These are phyloP conservation scores for Geotrichum aggregatum DNA, from an alignment of 1,139 yeast species.

Conservation along the genomic window DNA sequence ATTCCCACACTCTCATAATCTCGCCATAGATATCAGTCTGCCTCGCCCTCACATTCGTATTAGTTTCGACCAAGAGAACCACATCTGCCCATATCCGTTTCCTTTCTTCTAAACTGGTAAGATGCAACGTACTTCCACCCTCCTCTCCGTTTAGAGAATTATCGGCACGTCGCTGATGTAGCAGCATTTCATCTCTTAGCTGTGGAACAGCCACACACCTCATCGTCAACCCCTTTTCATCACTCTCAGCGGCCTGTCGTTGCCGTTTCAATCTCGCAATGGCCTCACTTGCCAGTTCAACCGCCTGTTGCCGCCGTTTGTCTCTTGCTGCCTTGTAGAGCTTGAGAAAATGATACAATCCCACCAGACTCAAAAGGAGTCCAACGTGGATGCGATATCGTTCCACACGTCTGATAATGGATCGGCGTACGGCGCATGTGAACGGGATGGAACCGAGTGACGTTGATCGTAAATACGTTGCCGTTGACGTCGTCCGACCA, in stretches of 20 bases:
- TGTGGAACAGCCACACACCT: slow-evolving; percentile 69
- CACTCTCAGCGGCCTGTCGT: slow-evolving; percentile 36
- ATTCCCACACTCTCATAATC: slow-evolving; percentile 84
- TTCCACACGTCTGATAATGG: slow-evolving; percentile 10
- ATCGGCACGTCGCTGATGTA: no score
- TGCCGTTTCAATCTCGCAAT: slow-evolving; percentile 39
- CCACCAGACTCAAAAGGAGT: neutral
- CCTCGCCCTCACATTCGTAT: slow-evolving; percentile 53
- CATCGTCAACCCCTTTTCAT: slow-evolving; percentile 40
- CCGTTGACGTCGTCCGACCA: slow-evolving; percentile 19
- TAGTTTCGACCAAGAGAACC: slow-evolving; percentile 55
- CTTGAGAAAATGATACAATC: neutral
- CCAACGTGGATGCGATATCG: slow-evolving; percentile 13
- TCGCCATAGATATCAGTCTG: slow-evolving; percentile 79
- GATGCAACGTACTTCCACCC: slow-evolving; percentile 32
- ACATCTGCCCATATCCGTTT: slow-evolving; percentile 62
- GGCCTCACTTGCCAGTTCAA: slow-evolving; percentile 35
- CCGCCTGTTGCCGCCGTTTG: slow-evolving; percentile 22
- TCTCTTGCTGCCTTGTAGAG: slow-evolving; percentile 33
- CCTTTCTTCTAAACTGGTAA: slow-evolving; percentile 45
- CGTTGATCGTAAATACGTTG: slow-evolving; percentile 35
- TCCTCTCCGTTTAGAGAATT: no score
- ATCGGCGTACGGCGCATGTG: slow-evolving; percentile 30
- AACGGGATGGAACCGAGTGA: slow-evolving; percentile 39
- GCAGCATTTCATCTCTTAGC: slow-evolving; percentile 58